Conservation (phyloP, 345 rosid species). For the Citrus inodora region DNA sequence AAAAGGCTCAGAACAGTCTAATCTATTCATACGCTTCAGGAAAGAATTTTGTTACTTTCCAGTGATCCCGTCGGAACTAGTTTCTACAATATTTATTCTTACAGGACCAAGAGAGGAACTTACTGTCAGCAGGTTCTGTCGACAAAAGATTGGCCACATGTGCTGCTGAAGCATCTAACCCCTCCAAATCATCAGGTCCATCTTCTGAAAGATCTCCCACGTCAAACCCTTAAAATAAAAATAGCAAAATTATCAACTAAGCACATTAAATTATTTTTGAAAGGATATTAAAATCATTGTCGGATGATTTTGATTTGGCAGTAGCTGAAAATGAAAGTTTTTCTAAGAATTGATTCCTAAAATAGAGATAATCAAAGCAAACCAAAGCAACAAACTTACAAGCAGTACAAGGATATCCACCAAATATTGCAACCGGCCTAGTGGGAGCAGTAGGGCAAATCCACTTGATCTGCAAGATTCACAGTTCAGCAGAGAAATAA, state of each 20-base stretch:
- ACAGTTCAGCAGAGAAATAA: slow-evolving; percentile 2
- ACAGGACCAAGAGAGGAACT: slow-evolving; percentile 14
- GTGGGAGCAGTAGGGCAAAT: slow-evolving; percentile 88
- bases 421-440: slow-evolving; percentile 58
- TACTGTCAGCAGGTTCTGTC: slow-evolving; percentile 66
- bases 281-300: neutral
- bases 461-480: slow-evolving; percentile 61
- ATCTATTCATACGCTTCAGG: neutral
- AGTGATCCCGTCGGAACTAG: neutral
- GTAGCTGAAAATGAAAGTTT: neutral
- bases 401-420: slow-evolving; percentile 78
- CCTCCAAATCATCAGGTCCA: slow-evolving; percentile 67
- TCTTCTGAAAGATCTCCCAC: slow-evolving; percentile 61
- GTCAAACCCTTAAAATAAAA: slow-evolving; percentile 57
- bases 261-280: neutral
- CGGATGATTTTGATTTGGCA: neutral
- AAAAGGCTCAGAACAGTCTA: neutral
- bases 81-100: neutral
- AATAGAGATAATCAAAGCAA: neutral
- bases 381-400: slow-evolving; percentile 40
- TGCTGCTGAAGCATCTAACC: slow-evolving; percentile 75
- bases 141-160: slow-evolving; percentile 77
- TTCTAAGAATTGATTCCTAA: neutral
- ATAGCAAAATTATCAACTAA: neutral
- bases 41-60: neutral